Base-by-base conservation (phyloP, 768 basidiomycete species). In the Mrakia frigida region DNA sequence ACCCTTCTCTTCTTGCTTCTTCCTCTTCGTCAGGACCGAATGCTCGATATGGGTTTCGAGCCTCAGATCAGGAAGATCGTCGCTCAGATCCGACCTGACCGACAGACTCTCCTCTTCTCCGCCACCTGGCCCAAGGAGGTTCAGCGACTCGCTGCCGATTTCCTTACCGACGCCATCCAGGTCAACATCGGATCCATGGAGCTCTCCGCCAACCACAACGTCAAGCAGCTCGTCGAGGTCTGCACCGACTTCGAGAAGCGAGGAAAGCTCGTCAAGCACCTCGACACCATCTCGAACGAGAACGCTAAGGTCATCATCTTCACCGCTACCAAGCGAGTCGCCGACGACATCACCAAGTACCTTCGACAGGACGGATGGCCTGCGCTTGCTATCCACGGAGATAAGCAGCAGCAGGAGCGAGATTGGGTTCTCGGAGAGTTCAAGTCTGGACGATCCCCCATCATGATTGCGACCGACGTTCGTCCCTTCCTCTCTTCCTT, bases 1-100 rank as follows among this genome's bases (percentile, higher is more conserved):
- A 63, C 73, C n/a, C 31, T 70, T 41, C 50, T 23, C 41, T 52
- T 31, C 25, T 21, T 23, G 25, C 41, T 11, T n/a, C 13, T 28
- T 50, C 46, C 18, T 50, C 46, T 21, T 21, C 23, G n/a, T n/a
- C 60, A 74, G 73, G 97, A 99, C 86, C 93, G 97, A 82, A 99
- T 99, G 97, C 88, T 99, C 79, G 97, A 99, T 86, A 99, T 99
- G 97, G 97, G 97, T 87, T 99, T 99, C 86, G 97, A 99, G 85
- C 97, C 97, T 73, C 97, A 99, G 84, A 98, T 99, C 82, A 88
- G 95, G 82, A 98, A 98, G 86, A 98, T 99, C 79, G 92, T 98
- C 80, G 87, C 90, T 80, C 97, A 99, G 84, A 95, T 99, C 82
- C 90, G 97, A 56, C 97, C 97, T 60, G 97, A 99, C 86, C 89